Conservation (phyloP, 1,284 basidiomycete species). For the Sporisorium graminicola region DNA sequence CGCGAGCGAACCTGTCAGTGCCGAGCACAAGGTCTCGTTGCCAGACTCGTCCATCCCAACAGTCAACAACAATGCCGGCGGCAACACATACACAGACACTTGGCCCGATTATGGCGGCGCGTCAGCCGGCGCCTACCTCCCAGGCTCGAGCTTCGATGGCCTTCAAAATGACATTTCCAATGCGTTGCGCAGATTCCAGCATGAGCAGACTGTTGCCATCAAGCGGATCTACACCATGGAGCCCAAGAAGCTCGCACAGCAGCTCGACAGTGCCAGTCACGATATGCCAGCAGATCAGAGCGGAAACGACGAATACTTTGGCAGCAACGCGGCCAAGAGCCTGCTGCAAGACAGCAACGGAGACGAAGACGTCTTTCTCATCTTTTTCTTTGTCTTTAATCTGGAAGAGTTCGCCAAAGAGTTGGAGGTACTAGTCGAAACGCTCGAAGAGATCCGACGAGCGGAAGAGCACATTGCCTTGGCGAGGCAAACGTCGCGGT, state of each 20-base stretch:
- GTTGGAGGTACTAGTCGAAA: conserved; percentile 48
- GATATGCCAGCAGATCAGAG: background rate
- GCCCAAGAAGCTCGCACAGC: conserved; percentile 35
- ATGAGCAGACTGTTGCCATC: conserved; percentile 63
- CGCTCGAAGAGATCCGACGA: conserved; percentile 49
- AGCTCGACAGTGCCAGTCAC: background rate
- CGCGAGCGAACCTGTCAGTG: conserved; percentile 18
- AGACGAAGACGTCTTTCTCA: conserved; percentile 63
- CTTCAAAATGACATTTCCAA: conserved; percentile 49
- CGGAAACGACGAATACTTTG: background rate
- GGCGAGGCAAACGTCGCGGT: conserved; percentile 38
- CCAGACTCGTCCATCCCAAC: conserved; percentile 9
- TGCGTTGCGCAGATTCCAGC: conserved; percentile 57
- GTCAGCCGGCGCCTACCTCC: conserved; percentile 20
- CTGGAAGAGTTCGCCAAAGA: conserved; percentile 65
- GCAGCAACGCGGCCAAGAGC: conserved; percentile 2
- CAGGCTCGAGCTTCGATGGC: conserved; percentile 47
- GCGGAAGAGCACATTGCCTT: conserved; percentile 48
- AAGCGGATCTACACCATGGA: conserved; percentile 65
- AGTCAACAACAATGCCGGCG: conserved; percentile 10
- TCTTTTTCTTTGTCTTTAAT: conserved; percentile 67
- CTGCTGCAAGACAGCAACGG: conserved; percentile 35
- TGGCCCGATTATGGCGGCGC: conserved; percentile 29
- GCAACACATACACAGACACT: conserved; percentile 24
- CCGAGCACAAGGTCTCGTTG: conserved; percentile 5